A percentile compares a stretch with the other conserved stretches of the same genome.
phyloP scores from a whole-genome alignment of 2,329 filamentous ascomycete genomes.

The Tolypocladium cylindrosporum region DNA sequence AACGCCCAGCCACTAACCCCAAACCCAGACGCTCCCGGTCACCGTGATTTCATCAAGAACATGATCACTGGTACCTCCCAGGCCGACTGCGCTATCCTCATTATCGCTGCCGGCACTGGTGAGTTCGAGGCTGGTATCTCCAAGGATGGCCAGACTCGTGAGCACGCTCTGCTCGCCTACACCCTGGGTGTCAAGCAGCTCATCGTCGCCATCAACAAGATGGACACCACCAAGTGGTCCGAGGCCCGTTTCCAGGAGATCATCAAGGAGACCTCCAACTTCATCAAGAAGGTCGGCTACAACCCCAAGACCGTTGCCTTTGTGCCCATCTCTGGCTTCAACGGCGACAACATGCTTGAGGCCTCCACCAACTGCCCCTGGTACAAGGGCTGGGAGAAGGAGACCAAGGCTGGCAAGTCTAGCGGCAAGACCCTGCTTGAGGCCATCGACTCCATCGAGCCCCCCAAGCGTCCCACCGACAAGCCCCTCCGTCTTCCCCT shows the following conservation, averaged over 20 bases:
- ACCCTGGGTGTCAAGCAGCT: constrained; percentile 99
- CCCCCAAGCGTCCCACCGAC: constrained; percentile 86
- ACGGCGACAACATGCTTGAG: constrained; percentile 99
- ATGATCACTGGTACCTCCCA: constrained; percentile 99
- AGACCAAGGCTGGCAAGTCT: constrained; percentile 75
- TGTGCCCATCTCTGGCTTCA: constrained; percentile 99
- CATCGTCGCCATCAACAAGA: constrained; percentile 99
- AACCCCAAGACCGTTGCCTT: constrained; percentile 98
- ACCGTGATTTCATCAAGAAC: constrained; percentile 99
- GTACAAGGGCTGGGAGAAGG: constrained; percentile 99
- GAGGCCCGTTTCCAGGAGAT: constrained; percentile 96
- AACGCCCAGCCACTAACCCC: constrained; percentile 4
- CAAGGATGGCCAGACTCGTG: constrained; percentile 99
- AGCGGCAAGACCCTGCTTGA: constrained; percentile 97
- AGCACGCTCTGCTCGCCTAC: constrained; percentile 99
- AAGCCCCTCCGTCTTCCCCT: constrained; percentile 99
- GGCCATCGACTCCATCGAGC: constrained; percentile 94
- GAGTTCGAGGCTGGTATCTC: constrained; percentile 99
- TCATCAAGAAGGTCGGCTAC: constrained; percentile 99
- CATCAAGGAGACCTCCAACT: constrained; percentile 99
- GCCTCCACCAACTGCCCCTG: constrained; percentile 89
- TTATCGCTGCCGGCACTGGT: constrained; percentile 99
- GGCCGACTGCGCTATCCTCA: constrained; percentile 99
- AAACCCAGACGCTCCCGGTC: constrained; percentile 76
- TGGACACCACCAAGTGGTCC: constrained; percentile 99